Evolutionary conservation across 176 grass and related monocot species (phyloP).

Genomic region (Puya raimondii): DNA sequence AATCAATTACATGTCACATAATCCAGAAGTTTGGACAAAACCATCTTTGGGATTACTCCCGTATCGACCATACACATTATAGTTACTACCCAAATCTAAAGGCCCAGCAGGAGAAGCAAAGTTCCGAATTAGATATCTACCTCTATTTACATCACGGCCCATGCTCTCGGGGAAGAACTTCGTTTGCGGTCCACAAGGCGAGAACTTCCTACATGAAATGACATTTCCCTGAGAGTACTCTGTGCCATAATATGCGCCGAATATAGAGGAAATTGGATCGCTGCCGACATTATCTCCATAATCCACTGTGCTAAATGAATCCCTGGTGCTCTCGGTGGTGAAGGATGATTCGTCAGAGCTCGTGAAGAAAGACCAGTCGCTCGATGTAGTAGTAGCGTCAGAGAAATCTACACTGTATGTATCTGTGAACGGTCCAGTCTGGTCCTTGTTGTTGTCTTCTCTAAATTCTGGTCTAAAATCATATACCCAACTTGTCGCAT

Average conservation of each 20-base stretch:
- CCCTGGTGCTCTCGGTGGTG: constrained; percentile 95
- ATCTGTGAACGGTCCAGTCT: constrained; percentile 50
- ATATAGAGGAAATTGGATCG: constrained; percentile 75
- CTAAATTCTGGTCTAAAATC: constrained; percentile 50
- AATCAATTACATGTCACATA: constrained; percentile 66
- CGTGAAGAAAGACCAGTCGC: constrained; percentile 94
- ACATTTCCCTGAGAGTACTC: constrained; percentile 40
- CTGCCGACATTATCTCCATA: constrained; percentile 56
- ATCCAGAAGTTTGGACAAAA: constrained; percentile 84
- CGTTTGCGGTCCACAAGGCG: constrained; percentile 49
- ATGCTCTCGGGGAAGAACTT: constrained; percentile 64
- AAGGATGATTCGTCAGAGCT: constrained; percentile 98
- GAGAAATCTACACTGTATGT: constrained; percentile 63
- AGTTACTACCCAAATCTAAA: constrained; percentile 39
- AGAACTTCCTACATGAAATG: constrained; percentile 50
- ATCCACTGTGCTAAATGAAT: constrained; percentile 85
- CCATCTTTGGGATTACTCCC: constrained; percentile 36
- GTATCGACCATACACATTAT: constrained; percentile 32
- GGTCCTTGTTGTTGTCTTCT: constrained; percentile 25
- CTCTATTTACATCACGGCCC: constrained; percentile 1
- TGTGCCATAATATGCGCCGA: constrained; percentile 48
- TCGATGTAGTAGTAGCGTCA: constrained; percentile 71
- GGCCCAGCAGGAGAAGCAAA: constrained; percentile 44
- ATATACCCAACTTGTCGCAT: constrained; percentile 39
- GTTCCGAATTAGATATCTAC: background rate